Conservation (phyloP, 257 asterid genomes). For the Nicotiana obtusifolia region DNA sequence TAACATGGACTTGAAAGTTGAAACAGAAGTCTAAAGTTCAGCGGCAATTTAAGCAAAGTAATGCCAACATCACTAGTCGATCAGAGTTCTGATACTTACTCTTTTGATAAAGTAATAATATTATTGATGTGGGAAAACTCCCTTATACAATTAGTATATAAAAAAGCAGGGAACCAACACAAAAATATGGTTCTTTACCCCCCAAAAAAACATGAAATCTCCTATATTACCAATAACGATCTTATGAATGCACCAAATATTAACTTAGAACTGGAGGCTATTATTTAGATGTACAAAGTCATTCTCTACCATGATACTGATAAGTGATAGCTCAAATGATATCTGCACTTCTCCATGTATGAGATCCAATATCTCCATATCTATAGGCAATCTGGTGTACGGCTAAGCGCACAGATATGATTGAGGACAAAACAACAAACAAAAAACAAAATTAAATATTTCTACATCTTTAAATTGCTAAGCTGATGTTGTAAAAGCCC, state of each 20-base stretch:
- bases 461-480: not conserved
- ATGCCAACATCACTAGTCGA: not conserved
- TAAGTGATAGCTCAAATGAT: not conserved
- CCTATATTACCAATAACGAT: not conserved
- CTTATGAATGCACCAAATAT: not conserved
- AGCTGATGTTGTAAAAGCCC: not conserved
- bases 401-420: not conserved
- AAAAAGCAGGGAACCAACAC: not conserved
- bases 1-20: not conserved
- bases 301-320: not conserved
- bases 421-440: not conserved
- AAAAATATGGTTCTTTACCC: not conserved
- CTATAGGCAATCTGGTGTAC: not conserved
- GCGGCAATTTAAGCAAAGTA: not conserved
- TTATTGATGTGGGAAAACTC: not conserved
- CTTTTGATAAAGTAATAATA: not conserved
- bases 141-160: not conserved
- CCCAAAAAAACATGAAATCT: no score
- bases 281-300: not conserved
- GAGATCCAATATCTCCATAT: not conserved
- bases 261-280: not conserved
- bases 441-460: not conserved
- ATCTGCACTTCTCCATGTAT: not conserved
- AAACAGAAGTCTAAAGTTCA: not conserved
- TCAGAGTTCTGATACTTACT: not conserved